A percentile compares a stretch with the other conserved stretches of the same genome.
Conservation (phyloP, 176 grass and related monocot species). For the Thalia dealbata region DNA sequence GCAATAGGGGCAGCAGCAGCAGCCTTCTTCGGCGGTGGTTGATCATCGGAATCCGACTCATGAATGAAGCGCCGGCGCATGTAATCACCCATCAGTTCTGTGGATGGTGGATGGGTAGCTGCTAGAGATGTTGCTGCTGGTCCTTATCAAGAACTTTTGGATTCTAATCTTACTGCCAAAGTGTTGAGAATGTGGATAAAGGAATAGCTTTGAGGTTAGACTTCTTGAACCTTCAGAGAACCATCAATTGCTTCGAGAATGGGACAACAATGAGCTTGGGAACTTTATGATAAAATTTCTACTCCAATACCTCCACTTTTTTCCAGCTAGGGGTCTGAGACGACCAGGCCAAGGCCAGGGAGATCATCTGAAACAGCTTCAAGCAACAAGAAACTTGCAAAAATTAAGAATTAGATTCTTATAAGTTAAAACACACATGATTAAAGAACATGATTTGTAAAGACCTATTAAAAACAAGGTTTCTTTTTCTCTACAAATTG, state of each 20-base stretch:
- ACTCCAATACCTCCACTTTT: not conserved
- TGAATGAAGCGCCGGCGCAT: not conserved
- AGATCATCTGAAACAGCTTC: too few relatives aligned
- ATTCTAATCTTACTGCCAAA: slow-evolving; percentile 9
- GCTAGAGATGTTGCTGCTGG: not conserved
- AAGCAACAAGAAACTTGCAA: too few relatives aligned
- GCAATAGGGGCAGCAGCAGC: not conserved
- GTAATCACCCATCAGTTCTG: not conserved
- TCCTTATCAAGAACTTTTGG: slow-evolving; percentile 5
- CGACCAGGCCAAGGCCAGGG: too few relatives aligned
- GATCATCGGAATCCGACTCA: slow-evolving; percentile 1
- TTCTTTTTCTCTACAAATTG: too few relatives aligned
- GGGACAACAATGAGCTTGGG: not conserved
- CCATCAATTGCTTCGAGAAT: not conserved
- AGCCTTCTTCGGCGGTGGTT: not conserved
- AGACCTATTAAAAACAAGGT: too few relatives aligned
- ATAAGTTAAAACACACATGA: too few relatives aligned
- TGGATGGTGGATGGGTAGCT: not conserved
- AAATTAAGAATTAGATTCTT: too few relatives aligned
- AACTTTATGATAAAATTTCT: not conserved
- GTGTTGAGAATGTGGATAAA: not conserved
- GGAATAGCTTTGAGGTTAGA: not conserved
- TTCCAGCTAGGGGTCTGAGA: too few relatives aligned
- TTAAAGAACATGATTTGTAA: too few relatives aligned
- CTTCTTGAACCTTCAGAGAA: not conserved